Evolutionary conservation across 108 stramenopile genomes (phyloP).

Genomic region (Nitzschia sp.): DNA sequence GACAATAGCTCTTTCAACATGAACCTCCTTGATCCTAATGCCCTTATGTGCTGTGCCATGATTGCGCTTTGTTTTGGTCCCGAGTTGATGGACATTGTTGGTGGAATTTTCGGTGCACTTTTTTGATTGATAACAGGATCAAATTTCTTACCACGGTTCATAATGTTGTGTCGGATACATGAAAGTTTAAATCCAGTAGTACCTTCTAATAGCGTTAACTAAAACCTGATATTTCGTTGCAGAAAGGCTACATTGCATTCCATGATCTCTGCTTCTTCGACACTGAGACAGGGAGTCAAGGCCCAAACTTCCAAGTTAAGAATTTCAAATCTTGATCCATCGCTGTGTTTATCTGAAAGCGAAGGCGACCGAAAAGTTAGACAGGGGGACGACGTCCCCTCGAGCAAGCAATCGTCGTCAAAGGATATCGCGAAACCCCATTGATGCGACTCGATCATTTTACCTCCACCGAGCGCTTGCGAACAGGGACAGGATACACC

Average conservation of each 20-base stretch:
- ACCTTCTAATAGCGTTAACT: too few relatives aligned
- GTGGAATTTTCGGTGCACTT: conserved; percentile 5
- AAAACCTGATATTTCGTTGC: too few relatives aligned
- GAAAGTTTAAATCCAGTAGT: too few relatives aligned
- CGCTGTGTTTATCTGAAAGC: conserved; percentile 19
- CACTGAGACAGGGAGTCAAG: conserved; percentile 48
- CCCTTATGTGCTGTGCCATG: neutral
- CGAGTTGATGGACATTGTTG: neutral
- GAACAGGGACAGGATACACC: conserved; percentile 39
- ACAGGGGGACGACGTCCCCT: conserved; percentile 49
- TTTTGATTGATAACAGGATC: neutral
- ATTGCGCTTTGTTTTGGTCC: conserved; percentile 14
- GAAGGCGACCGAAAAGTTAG: conserved; percentile 56
- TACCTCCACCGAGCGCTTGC: conserved; percentile 15
- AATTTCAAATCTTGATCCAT: conserved; percentile 56
- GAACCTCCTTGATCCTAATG: conserved; percentile 24
- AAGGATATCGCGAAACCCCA: conserved; percentile 63
- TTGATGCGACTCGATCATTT: conserved; percentile 21
- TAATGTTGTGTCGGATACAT: too few relatives aligned
- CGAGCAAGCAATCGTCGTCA: conserved; percentile 42
- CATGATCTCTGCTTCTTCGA: conserved; percentile 41
- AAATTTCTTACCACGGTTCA: too few relatives aligned
- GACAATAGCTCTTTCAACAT: conserved; percentile 37
- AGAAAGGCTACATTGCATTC: neutral
- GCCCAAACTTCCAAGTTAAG: conserved; percentile 65